Evolutionary conservation across 192 early-diverging fungal genomes (phyloP), one percentile per base, ranked within the genome.

Genomic region (Mortierella hygrophila): DNA sequence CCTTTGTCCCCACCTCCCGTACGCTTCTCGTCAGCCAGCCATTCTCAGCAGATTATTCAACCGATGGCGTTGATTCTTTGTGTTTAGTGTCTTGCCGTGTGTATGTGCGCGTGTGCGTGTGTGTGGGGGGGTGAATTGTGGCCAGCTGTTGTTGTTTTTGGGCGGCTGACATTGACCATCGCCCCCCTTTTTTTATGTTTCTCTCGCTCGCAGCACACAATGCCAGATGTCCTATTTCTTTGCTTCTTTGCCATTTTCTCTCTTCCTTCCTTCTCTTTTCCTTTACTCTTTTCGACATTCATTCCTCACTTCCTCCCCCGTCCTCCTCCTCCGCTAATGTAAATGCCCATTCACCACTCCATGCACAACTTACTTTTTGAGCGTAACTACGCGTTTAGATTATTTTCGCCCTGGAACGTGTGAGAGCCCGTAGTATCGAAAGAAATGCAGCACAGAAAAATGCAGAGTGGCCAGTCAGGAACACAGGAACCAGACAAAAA

Each of bases 161-260:
- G 76, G 26, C 76, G 76, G 76, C 65, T 77, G 76, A 77, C 76
- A 76, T 76, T 38, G 16, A 37, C 49, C 18, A 5, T 41, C 15
- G 6, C 41, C 77, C 77, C 70, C 70, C 52, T 44, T 72, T 78
- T 78, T 70, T 79, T 57, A n/a, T 52, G 40, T 32, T 49, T 49
- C 72, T 32, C 20, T 26, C n/a, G 44, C 21, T 46, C 26, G 44
- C 71, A 72, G 26, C n/a, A 11, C 11, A 41, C 41, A n/a, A 46
- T 72, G 71, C 32, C 44, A 46, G 13, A 13, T 11, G 13, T 46
- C 11, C 44, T 13, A 11, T 46, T 72, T 72, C n/a, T 63, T 40
- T 8, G 32, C 15, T 21, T 21, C 57, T 57, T 70, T 26, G 41
- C 15, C 71, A 35, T 32, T 74, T 60, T 69, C 55, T 41, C 18